Conservation (phyloP, 805 yeast genomes). For the Wickerhamiella siamensis region DNA sequence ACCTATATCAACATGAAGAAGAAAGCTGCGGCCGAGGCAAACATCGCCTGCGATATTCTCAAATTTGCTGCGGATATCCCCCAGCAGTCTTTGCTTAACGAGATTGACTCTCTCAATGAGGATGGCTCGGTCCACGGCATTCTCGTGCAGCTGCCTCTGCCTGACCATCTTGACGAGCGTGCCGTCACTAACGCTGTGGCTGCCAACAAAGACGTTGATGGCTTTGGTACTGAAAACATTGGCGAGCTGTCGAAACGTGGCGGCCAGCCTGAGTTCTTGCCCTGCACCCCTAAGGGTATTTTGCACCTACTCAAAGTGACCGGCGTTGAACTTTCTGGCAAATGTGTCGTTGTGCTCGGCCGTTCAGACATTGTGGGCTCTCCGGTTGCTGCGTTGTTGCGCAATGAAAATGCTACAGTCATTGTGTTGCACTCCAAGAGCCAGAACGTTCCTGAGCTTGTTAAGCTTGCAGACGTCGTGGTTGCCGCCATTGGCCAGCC, state of each 20-base stretch:
- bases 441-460: conserved; percentile 39
- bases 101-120: conserved; percentile 49
- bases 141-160: conserved; percentile 82
- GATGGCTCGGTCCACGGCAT: conserved; percentile 75
- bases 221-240: conserved; percentile 75
- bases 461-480: conserved; percentile 67
- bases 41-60: conserved; percentile 51
- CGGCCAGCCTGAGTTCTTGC: conserved; percentile 69
- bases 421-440: conserved; percentile 74
- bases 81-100: conserved; percentile 42
- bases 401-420: conserved; percentile 68
- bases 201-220: conserved; percentile 84
- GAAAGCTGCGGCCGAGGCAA: conserved; percentile 77
- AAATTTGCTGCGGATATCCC: conserved; percentile 49
- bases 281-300: conserved; percentile 93
- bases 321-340: conserved; percentile 56
- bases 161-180: conserved; percentile 64
- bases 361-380: conserved; percentile 93
- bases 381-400: conserved; percentile 76
- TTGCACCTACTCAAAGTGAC: conserved; percentile 63
- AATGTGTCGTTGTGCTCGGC: conserved; percentile 82
- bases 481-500: conserved; percentile 88
- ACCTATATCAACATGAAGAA: conserved; percentile 86
- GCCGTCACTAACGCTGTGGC: conserved; percentile 67
- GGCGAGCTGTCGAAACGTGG: conserved; percentile 84